Evolutionary conservation across 2,329 filamentous ascomycete species (phyloP).

Genomic region (Grosmannia penicillata): DNA sequence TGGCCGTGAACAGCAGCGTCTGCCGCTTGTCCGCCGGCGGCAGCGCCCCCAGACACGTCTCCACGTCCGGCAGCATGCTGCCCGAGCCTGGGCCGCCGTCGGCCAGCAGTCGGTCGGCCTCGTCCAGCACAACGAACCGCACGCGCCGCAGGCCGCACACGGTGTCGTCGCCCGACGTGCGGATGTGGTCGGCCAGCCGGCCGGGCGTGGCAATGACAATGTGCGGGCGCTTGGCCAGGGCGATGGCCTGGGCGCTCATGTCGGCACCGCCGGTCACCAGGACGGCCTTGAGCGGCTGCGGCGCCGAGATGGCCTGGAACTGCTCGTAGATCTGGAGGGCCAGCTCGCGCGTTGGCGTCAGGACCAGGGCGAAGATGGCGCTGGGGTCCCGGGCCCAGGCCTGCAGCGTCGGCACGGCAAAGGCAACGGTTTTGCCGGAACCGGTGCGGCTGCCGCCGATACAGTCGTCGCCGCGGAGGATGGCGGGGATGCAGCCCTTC

Average conservation of each 20-base stretch:
- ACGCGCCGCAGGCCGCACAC: constrained; percentile 66
- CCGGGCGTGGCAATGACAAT: constrained; percentile 91
- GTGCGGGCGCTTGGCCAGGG: constrained; percentile 68
- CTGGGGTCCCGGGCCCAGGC: constrained; percentile 85
- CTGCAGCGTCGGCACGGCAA: constrained; percentile 86
- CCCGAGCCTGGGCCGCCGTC: constrained; percentile 37
- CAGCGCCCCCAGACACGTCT: constrained; percentile 70
- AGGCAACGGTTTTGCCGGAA: constrained; percentile 94
- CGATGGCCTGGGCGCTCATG: constrained; percentile 81
- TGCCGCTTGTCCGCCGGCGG: constrained; percentile 70
- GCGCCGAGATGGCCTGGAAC: constrained; percentile 80
- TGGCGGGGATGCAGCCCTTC: constrained; percentile 81
- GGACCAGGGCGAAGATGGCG: constrained; percentile 75
- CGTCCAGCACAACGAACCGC: constrained; percentile 81
- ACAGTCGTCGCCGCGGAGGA: constrained; percentile 79
- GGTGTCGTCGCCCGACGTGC: constrained; percentile 81
- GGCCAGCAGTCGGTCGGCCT: constrained; percentile 79
- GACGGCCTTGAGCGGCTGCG: constrained; percentile 72
- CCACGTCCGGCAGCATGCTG: constrained; percentile 88
- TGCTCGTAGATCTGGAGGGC: constrained; percentile 95
- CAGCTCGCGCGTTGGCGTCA: constrained; percentile 84
- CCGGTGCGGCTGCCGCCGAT: constrained; percentile 91
- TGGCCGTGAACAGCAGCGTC: constrained; percentile 91
- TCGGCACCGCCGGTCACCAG: constrained; percentile 88
- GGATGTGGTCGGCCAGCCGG: constrained; percentile 83